Evolutionary conservation across 2,329 filamentous ascomycete species (phyloP).

Genomic region (Fusarium pseudograminearum): DNA sequence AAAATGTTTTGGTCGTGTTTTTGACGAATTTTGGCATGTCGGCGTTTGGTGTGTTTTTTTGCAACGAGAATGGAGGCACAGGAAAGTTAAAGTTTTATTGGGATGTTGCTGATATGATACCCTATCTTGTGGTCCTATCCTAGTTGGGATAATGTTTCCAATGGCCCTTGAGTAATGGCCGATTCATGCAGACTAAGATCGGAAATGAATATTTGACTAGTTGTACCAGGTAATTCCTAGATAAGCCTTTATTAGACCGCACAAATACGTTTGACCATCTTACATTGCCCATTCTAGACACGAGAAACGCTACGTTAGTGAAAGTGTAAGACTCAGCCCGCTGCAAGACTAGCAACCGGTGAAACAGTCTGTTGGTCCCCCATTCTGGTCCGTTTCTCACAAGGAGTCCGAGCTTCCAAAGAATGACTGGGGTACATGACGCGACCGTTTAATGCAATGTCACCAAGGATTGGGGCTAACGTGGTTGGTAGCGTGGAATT

Average conservation of each 20-base stretch:
- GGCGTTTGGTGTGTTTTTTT: background rate
- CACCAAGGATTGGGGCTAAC: background rate
- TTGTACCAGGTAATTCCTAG: background rate
- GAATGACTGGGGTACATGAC: constrained; percentile 3
- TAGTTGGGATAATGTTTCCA: background rate
- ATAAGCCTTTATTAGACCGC: background rate
- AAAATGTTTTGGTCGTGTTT: background rate
- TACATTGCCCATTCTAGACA: background rate
- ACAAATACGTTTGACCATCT: background rate
- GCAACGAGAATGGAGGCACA: background rate
- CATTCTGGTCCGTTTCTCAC: background rate
- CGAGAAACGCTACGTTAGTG: background rate
- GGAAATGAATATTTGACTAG: background rate
- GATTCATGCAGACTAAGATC: background rate
- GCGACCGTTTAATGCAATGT: constrained; percentile 8
- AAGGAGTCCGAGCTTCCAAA: background rate
- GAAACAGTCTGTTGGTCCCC: background rate
- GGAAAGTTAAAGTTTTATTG: background rate
- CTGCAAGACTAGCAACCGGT: background rate
- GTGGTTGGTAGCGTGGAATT: background rate
- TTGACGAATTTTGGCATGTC: background rate
- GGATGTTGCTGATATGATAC: background rate
- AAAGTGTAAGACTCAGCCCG: background rate
- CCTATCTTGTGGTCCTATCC: background rate
- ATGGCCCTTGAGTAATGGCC: background rate